Conservation (phyloP, 1,284 basidiomycete species). For the Filobasidium uniguttulatum region DNA sequence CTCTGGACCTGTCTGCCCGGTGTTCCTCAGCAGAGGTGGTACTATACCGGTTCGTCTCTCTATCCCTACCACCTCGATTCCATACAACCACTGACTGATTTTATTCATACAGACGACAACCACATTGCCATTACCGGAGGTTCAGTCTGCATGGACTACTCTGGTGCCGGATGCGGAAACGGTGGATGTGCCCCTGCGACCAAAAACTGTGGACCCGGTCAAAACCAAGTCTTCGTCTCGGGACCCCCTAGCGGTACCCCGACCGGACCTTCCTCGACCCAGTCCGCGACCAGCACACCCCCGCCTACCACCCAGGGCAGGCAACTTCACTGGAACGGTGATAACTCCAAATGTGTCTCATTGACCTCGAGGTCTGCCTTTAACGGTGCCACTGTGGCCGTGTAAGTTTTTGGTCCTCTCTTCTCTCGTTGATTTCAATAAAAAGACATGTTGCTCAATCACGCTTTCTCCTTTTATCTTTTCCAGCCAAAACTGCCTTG, state of each 20-base stretch:
- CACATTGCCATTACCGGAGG: conserved; percentile 24
- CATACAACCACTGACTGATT: background rate
- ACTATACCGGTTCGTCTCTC: conserved; percentile 1
- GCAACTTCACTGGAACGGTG: conserved; percentile 6
- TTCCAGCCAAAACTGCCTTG: too few species aligned
- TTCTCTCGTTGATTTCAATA: too few species aligned
- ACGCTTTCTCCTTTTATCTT: too few species aligned
- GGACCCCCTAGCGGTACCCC: too few species aligned
- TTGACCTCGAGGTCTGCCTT: background rate
- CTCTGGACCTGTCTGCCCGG: conserved; percentile 6
- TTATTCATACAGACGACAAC: conserved; percentile 15
- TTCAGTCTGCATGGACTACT: conserved; percentile 1
- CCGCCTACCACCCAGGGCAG: background rate
- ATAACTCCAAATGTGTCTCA: background rate
- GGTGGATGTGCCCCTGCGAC: conserved; percentile 18
- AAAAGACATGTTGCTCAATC: too few species aligned
- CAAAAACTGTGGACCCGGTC: background rate
- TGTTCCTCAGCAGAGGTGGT: conserved; percentile 9
- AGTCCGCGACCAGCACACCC: background rate
- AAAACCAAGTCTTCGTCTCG: background rate
- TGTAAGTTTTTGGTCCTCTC: too few species aligned
- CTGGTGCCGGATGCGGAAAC: conserved; percentile 10
- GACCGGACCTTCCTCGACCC: too few species aligned
- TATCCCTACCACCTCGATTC: too few species aligned
- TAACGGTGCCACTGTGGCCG: conserved; percentile 5